Percentiles rank a stretch among this genome's conserved stretches.
phyloP scores from a whole-genome alignment of 2,329 filamentous ascomycete species.

The Talaromyces sp. region DNA sequence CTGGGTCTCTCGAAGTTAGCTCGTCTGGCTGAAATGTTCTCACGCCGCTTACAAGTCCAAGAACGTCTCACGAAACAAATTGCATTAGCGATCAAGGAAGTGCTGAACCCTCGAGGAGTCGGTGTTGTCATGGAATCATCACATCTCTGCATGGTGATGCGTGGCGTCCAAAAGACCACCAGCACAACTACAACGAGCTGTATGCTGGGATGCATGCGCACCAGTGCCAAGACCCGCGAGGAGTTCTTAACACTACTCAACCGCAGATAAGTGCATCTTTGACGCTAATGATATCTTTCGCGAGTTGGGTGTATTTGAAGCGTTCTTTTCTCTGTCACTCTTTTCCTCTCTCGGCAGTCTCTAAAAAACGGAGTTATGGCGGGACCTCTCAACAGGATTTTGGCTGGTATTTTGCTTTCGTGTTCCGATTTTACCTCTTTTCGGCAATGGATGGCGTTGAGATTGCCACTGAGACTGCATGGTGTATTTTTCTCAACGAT shows the following conservation, averaged over 20 bases:
- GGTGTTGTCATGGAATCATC: conserved; percentile 96
- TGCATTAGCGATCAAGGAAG: conserved; percentile 86
- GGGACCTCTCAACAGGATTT: conserved; percentile 42
- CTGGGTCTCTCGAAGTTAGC: conserved; percentile 95
- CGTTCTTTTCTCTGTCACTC: not conserved
- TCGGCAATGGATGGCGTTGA: not conserved
- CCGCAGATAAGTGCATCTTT: conserved; percentile 36
- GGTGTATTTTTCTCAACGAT: conserved; percentile 10
- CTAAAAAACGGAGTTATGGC: conserved; percentile 33
- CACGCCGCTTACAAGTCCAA: conserved; percentile 87
- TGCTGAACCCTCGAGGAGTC: conserved; percentile 89
- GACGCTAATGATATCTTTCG: not conserved
- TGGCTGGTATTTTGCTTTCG: conserved; percentile 10
- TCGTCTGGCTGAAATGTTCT: conserved; percentile 95
- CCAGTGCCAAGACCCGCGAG: conserved; percentile 86
- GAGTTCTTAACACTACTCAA: conserved; percentile 86
- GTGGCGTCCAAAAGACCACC: conserved; percentile 89
- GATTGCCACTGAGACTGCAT: not conserved
- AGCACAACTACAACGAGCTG: conserved; percentile 91
- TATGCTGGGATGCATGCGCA: conserved; percentile 93
- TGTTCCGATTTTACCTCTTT: not conserved
- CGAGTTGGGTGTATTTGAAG: conserved; percentile 10
- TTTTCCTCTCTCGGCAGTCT: not conserved
- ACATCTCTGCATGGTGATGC: conserved; percentile 98
- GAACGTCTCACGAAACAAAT: conserved; percentile 96